These are phyloP conservation scores for Sporothrix variecibatus DNA, from an alignment of 2,329 filamentous ascomycete genomes.

Conservation along the genomic window DNA sequence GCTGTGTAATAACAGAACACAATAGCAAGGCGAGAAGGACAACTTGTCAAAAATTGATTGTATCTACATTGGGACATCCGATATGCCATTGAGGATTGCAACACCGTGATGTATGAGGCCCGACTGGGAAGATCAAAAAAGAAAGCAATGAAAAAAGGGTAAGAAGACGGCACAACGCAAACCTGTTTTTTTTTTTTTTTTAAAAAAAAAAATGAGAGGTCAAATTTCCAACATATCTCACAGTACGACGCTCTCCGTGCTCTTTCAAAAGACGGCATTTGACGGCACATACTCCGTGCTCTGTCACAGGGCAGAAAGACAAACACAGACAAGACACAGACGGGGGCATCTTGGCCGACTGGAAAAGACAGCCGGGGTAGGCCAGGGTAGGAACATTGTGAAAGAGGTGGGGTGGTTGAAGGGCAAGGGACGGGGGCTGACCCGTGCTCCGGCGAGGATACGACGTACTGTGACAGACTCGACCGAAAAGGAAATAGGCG, in stretches of 20 bases:
- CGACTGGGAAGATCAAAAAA: neutral
- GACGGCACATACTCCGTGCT: neutral
- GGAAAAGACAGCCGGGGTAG: constrained; percentile 3
- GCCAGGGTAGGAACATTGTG: neutral
- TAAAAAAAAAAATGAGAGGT: neutral
- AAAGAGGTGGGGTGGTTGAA: neutral
- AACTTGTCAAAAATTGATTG: neutral
- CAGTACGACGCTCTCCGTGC: neutral
- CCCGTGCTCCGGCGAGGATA: constrained; percentile 10
- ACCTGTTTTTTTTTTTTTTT: too few relatives aligned
- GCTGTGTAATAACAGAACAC: neutral
- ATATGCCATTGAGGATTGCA: neutral
- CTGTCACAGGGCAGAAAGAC: neutral
- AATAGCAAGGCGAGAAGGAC: neutral
- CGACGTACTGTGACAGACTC: neutral
- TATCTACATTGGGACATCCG: neutral
- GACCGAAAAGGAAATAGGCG: neutral
- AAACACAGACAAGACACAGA: neutral
- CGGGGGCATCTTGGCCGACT: neutral
- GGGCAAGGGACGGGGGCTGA: neutral
- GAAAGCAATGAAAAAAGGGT: neutral
- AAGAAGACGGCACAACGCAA: neutral
- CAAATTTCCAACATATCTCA: neutral
- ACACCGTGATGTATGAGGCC: neutral
- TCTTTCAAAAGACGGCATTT: neutral